Conservation (phyloP, 2,329 filamentous ascomycete species). For the Fusarium pseudograminearum region DNA sequence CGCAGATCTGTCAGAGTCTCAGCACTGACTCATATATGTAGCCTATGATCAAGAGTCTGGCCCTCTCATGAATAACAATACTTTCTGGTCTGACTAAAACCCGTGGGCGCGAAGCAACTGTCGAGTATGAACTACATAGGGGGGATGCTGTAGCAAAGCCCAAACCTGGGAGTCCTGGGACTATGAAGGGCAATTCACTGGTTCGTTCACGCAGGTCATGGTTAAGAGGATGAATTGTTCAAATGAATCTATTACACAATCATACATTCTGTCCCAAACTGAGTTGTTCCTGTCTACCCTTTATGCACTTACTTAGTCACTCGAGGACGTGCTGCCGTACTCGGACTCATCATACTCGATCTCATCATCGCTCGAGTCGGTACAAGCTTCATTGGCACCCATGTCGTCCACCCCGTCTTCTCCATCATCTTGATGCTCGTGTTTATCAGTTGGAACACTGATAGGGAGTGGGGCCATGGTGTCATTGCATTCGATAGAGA, state of each 20-base stretch:
- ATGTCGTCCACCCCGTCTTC: constrained; percentile 46
- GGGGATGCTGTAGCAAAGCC: neutral
- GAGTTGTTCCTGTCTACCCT: neutral
- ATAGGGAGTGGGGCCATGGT: constrained; percentile 23
- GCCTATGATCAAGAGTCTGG: neutral
- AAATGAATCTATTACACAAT: neutral
- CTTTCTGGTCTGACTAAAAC: too few relatives aligned
- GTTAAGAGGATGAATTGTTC: neutral
- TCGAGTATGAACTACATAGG: neutral
- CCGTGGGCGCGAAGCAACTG: neutral
- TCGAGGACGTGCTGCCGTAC: constrained; percentile 32
- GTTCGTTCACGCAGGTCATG: neutral
- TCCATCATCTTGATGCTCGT: constrained; percentile 21
- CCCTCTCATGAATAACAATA: neutral
- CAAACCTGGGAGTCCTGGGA: neutral
- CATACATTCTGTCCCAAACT: neutral
- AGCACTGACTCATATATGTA: neutral
- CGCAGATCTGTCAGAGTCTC: neutral
- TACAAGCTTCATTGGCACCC: constrained; percentile 43
- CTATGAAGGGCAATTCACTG: neutral
- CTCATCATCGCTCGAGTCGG: constrained; percentile 39
- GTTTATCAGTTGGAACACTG: neutral
- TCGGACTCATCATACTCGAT: constrained; percentile 45
- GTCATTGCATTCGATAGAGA: neutral
- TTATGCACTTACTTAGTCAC: neutral